Evolutionary conservation across 129 eudicot genomes (phyloP).

Genomic region (Mikania micrantha): DNA sequence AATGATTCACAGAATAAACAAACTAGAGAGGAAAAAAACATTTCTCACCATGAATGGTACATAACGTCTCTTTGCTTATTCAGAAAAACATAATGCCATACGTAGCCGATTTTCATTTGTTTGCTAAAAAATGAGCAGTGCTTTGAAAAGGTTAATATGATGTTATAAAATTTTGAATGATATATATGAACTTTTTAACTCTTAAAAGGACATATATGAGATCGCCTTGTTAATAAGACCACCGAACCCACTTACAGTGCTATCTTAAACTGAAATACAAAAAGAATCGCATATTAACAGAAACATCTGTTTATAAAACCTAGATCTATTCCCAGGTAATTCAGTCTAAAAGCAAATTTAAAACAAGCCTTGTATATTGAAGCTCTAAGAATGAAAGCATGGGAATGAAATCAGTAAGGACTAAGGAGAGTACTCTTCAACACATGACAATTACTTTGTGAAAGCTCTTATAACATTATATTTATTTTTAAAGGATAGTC

Average conservation of each 20-base stretch:
- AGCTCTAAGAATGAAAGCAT: conserved; percentile 2
- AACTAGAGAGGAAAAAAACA: neutral
- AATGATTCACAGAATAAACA: neutral
- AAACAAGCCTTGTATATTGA: neutral
- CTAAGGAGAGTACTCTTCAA: neutral
- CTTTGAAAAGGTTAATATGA: neutral
- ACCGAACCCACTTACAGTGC: conserved; percentile 4
- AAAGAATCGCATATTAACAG: neutral
- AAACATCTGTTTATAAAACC: neutral
- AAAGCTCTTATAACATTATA: neutral
- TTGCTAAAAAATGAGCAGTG: neutral
- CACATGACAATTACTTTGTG: neutral
- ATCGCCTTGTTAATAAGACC: neutral
- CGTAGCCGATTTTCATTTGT: neutral
- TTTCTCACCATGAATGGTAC: neutral
- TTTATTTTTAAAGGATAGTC: neutral
- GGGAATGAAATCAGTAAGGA: neutral
- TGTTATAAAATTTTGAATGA: neutral
- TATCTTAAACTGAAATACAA: neutral
- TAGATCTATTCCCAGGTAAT: too few species aligned
- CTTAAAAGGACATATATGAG: neutral
- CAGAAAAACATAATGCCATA: neutral
- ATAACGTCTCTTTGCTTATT: neutral
- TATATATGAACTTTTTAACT: neutral
- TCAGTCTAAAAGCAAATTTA: neutral